phyloP scores from a whole-genome alignment of 148 eudicot species.

The Rhododendron williamsianum region DNA sequence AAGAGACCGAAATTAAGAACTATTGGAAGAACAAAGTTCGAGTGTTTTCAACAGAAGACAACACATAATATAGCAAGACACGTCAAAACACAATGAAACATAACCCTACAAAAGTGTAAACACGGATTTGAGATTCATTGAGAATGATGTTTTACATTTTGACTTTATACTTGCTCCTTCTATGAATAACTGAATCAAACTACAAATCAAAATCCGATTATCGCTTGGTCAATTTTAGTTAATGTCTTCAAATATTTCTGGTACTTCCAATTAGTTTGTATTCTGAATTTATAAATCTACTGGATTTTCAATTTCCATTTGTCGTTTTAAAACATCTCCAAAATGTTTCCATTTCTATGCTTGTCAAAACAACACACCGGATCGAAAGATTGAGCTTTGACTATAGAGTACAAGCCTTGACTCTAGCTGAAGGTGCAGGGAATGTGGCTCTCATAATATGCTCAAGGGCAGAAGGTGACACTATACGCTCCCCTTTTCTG shows the following conservation, averaged over 20 bases:
- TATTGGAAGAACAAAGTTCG: too few species aligned
- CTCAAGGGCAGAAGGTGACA: conserved; percentile 60
- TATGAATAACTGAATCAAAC: background rate
- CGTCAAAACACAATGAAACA: background rate
- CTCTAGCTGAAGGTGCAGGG: conserved; percentile 42
- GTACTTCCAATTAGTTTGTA: background rate
- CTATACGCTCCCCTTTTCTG: conserved; percentile 56
- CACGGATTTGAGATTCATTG: background rate
- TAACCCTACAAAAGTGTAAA: background rate
- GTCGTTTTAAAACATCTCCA: background rate
- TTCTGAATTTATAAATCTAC: too few species aligned
- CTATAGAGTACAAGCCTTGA: conserved; percentile 30
- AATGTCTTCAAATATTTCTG: background rate
- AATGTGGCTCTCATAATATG: conserved; percentile 45
- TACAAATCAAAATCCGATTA: background rate
- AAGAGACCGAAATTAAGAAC: background rate
- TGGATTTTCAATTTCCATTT: background rate
- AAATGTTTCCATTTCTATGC: background rate
- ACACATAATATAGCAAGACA: background rate
- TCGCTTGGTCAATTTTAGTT: background rate
- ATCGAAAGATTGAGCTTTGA: background rate
- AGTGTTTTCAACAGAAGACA: background rate
- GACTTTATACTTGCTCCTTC: background rate
- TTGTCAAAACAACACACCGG: background rate
- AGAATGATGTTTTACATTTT: background rate